These are phyloP conservation scores for Alternaria ethzedia DNA, from an alignment of 2,329 filamentous ascomycete genomes.

Conservation along the genomic window DNA sequence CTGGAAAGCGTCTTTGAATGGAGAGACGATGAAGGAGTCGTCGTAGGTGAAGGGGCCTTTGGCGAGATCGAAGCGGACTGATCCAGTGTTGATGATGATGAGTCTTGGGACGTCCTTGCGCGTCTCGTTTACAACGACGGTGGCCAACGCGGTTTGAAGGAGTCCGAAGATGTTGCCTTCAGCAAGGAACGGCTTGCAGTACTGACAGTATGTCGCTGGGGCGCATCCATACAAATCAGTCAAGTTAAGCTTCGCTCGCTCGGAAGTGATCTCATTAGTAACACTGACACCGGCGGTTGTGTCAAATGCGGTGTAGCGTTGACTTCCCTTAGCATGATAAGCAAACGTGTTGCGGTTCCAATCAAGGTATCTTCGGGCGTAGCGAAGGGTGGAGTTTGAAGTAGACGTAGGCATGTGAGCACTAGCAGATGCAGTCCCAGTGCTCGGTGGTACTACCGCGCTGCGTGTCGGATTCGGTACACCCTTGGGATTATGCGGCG, in stretches of 20 bases:
- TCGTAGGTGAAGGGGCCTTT: constrained; percentile 67
- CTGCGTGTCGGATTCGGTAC: constrained; percentile 53
- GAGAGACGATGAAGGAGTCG: constrained; percentile 62
- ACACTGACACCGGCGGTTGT: constrained; percentile 56
- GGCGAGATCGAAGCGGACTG: constrained; percentile 66
- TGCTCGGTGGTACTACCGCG: constrained; percentile 36
- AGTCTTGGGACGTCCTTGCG: constrained; percentile 60
- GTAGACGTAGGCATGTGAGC: constrained; percentile 46
- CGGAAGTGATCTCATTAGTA: constrained; percentile 58
- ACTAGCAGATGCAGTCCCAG: constrained; percentile 32
- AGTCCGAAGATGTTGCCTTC: constrained; percentile 63
- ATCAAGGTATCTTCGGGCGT: constrained; percentile 69
- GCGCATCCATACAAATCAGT: constrained; percentile 66
- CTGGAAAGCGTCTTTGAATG: constrained; percentile 61
- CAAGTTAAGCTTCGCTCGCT: constrained; percentile 62
- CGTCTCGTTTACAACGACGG: constrained; percentile 60
- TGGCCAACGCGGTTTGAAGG: constrained; percentile 58
- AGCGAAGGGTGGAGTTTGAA: constrained; percentile 48
- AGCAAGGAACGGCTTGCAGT: constrained; percentile 61
- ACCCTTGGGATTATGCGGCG: constrained; percentile 48
- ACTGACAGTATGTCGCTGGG: constrained; percentile 65
- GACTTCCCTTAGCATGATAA: constrained; percentile 64
- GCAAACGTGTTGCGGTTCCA: constrained; percentile 72
- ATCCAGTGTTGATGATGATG: constrained; percentile 67
- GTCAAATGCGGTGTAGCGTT: constrained; percentile 56